Evolutionary conservation across 352 stramenopile genomes (phyloP), one percentile per base, ranked within the genome.

Genomic region (Achlya hypogyna): DNA sequence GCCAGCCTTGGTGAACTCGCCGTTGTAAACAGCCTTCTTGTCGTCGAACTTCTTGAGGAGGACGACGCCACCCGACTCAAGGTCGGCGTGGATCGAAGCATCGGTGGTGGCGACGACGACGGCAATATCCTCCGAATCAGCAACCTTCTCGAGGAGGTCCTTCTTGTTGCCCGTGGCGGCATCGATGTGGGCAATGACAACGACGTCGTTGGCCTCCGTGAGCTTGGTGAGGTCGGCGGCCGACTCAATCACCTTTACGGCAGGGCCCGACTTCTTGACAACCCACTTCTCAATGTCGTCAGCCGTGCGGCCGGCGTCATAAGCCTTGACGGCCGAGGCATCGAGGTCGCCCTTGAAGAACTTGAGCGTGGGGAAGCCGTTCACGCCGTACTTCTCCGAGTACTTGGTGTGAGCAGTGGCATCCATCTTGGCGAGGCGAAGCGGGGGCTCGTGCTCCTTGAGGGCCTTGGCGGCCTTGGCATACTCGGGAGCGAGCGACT

Each of bases 361-460:
- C 78, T 97, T 96, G 67, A 97, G 77, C 62, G 89, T 97, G 32
- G 91, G 91, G 79, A 96, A 97, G 23, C 88, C 88, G 52, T 83
- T 76, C 53, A 97, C 79, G 27, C 53, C 75, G 68, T 93, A 96
- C 72, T 87, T 82, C 70, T 89, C 75, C 31, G 79, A 83, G 31
- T 87, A 62, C 72, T 96, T 88, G 65, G 74, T 90, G 70, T 93
- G 73, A 25, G 77, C 87, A 43, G 84, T 95, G 40, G 87, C 89
- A 72, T 97, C 91, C 31, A 97, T 69, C 78, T 95, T 94, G 64
- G 87, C 89, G 51, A 97, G 84, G 59, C 79, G 81, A 47, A 93
- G 75, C 22, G 79, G 75, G 31, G 76, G 75, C 68, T 96, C 82
- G 54, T 89, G 62, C 70, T 93, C 77, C 68, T 85, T 81, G 12